phyloP scores from a whole-genome alignment of 2,329 filamentous ascomycete species.

The Cordyceps cateniannulata region DNA sequence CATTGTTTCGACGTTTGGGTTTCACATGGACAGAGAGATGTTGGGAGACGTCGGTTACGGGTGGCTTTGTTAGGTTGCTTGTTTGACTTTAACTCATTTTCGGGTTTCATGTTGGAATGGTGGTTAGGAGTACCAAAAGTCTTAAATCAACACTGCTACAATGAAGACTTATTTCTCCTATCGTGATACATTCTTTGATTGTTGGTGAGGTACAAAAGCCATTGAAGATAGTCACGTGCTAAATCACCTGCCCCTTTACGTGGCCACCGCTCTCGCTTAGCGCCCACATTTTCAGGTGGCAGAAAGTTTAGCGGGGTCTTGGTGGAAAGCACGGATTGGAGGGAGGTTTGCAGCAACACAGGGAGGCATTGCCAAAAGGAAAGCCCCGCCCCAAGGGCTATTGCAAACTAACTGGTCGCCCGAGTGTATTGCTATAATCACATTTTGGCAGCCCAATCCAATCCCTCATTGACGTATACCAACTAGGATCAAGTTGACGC shows the following conservation, averaged over 20 bases:
- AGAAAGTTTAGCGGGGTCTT: slow-evolving; percentile 34
- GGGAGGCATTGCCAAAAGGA: slow-evolving; percentile 13
- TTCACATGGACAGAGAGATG: background rate
- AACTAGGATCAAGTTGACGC: slow-evolving; percentile 7
- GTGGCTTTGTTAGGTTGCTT: background rate
- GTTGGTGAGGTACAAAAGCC: background rate
- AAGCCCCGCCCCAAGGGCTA: slow-evolving; percentile 34
- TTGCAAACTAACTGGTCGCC: slow-evolving; percentile 18
- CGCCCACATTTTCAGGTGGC: slow-evolving; percentile 31
- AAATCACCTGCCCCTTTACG: slow-evolving; percentile 19
- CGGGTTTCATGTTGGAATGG: slow-evolving; percentile 1
- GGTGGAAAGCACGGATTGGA: no score
- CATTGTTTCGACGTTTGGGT: background rate
- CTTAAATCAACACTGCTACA: background rate
- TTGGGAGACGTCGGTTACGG: background rate
- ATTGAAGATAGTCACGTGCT: slow-evolving; percentile 16
- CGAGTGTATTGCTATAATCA: slow-evolving; percentile 15
- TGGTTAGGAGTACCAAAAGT: slow-evolving; percentile 8
- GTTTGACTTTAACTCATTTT: background rate
- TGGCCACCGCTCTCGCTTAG: slow-evolving; percentile 36
- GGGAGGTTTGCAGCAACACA: background rate
- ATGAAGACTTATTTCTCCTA: background rate
- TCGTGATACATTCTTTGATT: background rate
- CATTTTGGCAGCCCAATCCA: slow-evolving; percentile 22
- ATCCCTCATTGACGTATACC: slow-evolving; percentile 13